These are phyloP conservation scores for Nicotiana benthamiana DNA, from an alignment of 257 asterid genomes.

Conservation along the genomic window DNA sequence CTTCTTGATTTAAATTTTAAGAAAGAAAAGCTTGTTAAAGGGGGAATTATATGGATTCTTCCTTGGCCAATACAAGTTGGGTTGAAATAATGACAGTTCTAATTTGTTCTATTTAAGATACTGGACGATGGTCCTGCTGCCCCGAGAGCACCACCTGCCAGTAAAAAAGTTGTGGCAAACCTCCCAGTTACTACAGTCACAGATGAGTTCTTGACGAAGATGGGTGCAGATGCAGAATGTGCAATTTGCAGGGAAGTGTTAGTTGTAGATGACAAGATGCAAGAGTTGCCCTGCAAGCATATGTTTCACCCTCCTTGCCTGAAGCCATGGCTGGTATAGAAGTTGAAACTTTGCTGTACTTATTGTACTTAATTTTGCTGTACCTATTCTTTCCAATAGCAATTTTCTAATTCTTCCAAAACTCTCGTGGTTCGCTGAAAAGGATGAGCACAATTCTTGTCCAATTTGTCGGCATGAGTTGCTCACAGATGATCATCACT, in stretches of 20 bases:
- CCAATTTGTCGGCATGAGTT: conserved; percentile 94
- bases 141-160: conserved; percentile 93
- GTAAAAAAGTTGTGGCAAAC: conserved; percentile 88
- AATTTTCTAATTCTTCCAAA: not conserved
- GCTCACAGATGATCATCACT: conserved; percentile 81
- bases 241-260: conserved; percentile 87
- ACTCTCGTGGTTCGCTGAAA: not conserved
- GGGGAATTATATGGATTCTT: not conserved
- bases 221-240: conserved; percentile 71
- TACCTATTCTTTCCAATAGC: not conserved
- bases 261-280: conserved; percentile 71
- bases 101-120: conserved; percentile 33
- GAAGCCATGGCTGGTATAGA: conserved; percentile 94
- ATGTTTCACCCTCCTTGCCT: conserved; percentile 97
- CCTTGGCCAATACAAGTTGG: not conserved
- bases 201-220: conserved; percentile 47
- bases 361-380: not conserved
- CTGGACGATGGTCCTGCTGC: conserved; percentile 48
- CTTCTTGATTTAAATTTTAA: not conserved
- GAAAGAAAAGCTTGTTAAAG: not conserved
- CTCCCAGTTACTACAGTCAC: conserved; percentile 70
- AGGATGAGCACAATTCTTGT: conserved; percentile 95
- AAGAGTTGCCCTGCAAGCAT: conserved; percentile 87
- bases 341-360: not conserved
- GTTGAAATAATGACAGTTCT: not conserved